Conservation (phyloP, 345 rosid species). For the Chamaenerion angustifolium region DNA sequence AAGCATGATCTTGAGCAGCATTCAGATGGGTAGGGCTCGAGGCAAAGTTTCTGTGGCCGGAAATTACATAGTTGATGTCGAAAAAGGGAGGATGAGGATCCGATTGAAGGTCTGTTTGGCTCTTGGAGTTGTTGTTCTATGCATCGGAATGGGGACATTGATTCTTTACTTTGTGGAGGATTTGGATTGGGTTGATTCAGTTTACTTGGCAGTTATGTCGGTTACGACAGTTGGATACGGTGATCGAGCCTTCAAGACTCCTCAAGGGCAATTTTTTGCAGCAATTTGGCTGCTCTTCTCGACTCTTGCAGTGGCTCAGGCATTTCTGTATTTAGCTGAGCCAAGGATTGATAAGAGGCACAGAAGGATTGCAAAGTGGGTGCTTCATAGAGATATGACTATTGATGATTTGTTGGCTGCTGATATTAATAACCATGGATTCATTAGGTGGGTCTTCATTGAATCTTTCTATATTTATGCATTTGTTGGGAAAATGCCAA, state of each 20-base stretch:
- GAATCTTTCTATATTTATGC: background rate
- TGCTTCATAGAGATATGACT: conserved; percentile 48
- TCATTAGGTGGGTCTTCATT: conserved; percentile 36
- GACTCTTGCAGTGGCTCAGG: conserved; percentile 61
- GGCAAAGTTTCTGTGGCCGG: conserved; percentile 25
- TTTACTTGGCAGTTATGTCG: conserved; percentile 70
- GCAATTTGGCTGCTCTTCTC: conserved; percentile 59
- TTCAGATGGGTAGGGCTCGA: conserved; percentile 13
- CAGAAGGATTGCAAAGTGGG: conserved; percentile 46
- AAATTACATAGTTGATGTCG: conserved; percentile 44
- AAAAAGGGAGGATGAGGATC: conserved; percentile 74
- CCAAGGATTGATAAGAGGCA: conserved; percentile 57
- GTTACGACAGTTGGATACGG: conserved; percentile 74
- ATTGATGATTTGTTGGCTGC: conserved; percentile 56
- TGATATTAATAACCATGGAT: conserved; percentile 50
- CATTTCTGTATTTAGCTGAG: conserved; percentile 56
- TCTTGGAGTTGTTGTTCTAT: conserved; percentile 48
- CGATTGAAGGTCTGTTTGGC: conserved; percentile 64
- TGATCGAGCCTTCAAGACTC: conserved; percentile 49
- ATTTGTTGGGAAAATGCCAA: background rate
- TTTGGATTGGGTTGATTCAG: conserved; percentile 40
- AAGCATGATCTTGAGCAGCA: conserved; percentile 35
- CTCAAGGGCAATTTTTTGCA: conserved; percentile 52
- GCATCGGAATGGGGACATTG: conserved; percentile 39
- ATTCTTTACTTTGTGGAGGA: conserved; percentile 44